Evolutionary conservation across 306 rosid species (phyloP), one percentile per base, ranked within the genome.

Genomic region (Pterocarpus santalinus): DNA sequence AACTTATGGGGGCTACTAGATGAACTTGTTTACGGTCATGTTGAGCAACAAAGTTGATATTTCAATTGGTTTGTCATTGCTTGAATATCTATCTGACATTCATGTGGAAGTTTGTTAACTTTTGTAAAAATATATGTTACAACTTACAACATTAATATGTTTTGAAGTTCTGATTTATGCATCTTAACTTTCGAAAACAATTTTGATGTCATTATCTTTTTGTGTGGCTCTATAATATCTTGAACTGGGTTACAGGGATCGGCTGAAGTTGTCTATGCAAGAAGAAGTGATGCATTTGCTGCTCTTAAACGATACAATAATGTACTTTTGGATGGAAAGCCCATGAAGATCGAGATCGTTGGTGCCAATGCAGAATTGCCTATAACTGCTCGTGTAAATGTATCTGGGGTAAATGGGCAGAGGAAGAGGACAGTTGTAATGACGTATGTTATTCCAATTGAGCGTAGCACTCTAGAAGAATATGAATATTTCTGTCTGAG

Each of bases 231-330:
- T 66, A 33, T 62, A 46, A 64, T 68, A 3, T 47, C 14, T 73
- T 47, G 34, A 49, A 34, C 53, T 73, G 60, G 73, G 61, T 75
- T 73, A 34, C 90, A 95, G 99, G 99, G 99, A 28, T 91, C 99
- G 0, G 99, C 99, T 69, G 99, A 95, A 83, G 98, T 95, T 78
- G 97, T 93, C 66, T 95, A 95, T 63, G 83, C 90, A 10, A 91
- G 93, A 80, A 86, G 99, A 89, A 92, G 98, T 90, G 98, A 93
- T 73, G 99, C 98, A 47, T 95, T 95, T 88, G 93, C 97, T 57
- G 99, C 99, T 69, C 87, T 91, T 69, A 91, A 90, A 83, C 90
- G 97, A 46, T 95, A 95, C 51, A 90, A 95, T 86, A 88, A 92
- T 88, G 99, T 95, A 2, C 87, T 91, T 47, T 77, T 95, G 87